Evolutionary conservation across 441 rosid genomes (phyloP).

Genomic region (Jatropha multifida): DNA sequence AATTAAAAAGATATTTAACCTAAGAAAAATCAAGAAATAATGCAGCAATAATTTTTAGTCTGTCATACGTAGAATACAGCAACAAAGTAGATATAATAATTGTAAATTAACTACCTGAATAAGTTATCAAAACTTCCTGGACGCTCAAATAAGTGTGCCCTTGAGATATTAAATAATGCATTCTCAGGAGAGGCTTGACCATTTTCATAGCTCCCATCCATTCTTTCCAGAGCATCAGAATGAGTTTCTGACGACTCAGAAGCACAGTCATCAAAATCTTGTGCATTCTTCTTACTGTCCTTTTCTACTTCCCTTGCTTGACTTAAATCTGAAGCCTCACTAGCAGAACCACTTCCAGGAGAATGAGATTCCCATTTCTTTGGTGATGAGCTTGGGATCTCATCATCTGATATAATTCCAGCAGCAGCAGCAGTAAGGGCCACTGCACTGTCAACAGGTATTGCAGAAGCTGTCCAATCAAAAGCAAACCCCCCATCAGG

Average conservation of each 20-base stretch:
- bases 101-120: slow-evolving; percentile 58
- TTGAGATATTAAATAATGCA: slow-evolving; percentile 37
- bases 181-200: slow-evolving; percentile 69
- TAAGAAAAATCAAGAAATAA: neutral
- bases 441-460: slow-evolving; percentile 71
- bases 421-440: slow-evolving; percentile 87
- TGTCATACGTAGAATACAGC: slow-evolving; percentile 8
- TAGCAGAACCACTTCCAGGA: slow-evolving; percentile 60
- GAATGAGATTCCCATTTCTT: slow-evolving; percentile 57
- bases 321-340: slow-evolving; percentile 73
- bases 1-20: neutral
- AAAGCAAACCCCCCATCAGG: slow-evolving; percentile 37
- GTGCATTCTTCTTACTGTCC: slow-evolving; percentile 47
- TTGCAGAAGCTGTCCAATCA: slow-evolving; percentile 76
- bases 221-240: slow-evolving; percentile 53
- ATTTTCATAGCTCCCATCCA: slow-evolving; percentile 49
- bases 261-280: slow-evolving; percentile 56
- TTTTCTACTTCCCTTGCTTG: slow-evolving; percentile 60
- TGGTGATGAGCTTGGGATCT: slow-evolving; percentile 44
- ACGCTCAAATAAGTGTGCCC: slow-evolving; percentile 53
- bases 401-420: slow-evolving; percentile 65
- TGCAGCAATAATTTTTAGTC: slow-evolving; percentile 11
- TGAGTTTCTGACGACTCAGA: slow-evolving; percentile 68
- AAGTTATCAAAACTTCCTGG: slow-evolving; percentile 70
- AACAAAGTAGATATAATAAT: slow-evolving; percentile 9